These are phyloP conservation scores for Circinella umbellata DNA, from an alignment of 371 early-diverging fungal genomes.

Conservation along the genomic window DNA sequence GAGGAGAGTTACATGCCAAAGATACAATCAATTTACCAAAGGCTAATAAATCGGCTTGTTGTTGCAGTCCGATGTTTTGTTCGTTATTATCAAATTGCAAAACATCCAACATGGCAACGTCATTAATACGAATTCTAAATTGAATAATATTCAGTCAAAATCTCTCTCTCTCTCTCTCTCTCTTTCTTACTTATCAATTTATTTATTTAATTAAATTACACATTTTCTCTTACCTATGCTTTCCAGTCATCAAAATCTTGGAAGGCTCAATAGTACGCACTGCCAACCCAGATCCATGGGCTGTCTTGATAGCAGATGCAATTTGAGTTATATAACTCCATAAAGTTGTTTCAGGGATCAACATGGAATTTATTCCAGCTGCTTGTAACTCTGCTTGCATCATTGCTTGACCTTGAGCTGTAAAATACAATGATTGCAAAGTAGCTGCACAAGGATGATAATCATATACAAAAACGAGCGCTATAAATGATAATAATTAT, in stretches of 20 bases:
- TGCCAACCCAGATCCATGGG: slow-evolving; percentile 83
- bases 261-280: slow-evolving; percentile 78
- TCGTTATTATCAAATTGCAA: slow-evolving; percentile 68
- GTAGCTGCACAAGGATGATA: slow-evolving; percentile 88
- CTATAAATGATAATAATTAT: slow-evolving; percentile 29
- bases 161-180: no score
- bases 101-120: slow-evolving; percentile 86
- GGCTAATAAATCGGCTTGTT: slow-evolving; percentile 88
- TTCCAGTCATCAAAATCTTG: slow-evolving; percentile 84
- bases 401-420: slow-evolving; percentile 57
- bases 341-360: slow-evolving; percentile 74
- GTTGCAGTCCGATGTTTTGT: slow-evolving; percentile 62
- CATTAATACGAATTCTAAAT: slow-evolving; percentile 77
- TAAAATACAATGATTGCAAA: slow-evolving; percentile 71
- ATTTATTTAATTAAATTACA: not conserved
- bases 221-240: slow-evolving; percentile 64
- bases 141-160: no score
- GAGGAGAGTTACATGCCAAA: slow-evolving; percentile 78
- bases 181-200: no score
- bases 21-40: slow-evolving; percentile 89
- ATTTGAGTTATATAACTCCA: slow-evolving; percentile 93
- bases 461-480: slow-evolving; percentile 87
- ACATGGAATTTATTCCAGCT: slow-evolving; percentile 34
- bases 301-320: slow-evolving; percentile 79
- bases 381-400: slow-evolving; percentile 46